Conservation (phyloP, 208 protist genomes). For the Trypanosoma mega region DNA sequence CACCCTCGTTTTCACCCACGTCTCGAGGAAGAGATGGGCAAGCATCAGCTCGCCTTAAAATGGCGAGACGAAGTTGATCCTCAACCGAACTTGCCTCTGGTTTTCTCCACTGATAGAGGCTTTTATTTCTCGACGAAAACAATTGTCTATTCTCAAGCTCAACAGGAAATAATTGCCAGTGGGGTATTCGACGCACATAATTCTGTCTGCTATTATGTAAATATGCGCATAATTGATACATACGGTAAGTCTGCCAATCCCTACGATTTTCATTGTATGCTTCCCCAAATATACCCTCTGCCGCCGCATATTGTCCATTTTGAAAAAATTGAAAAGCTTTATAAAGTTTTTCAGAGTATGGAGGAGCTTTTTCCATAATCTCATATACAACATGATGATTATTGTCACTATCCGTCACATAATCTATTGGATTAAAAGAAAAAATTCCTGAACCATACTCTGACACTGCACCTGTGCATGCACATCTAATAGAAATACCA, state of each 20-base stretch:
- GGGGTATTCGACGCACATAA: slow-evolving; percentile 18
- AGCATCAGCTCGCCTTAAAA: slow-evolving; percentile 8
- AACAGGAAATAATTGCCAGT: slow-evolving; percentile 29
- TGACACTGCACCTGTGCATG: slow-evolving; percentile 20
- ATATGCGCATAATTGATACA: slow-evolving; percentile 25
- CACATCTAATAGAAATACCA: slow-evolving; percentile 17
- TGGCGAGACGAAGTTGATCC: slow-evolving; percentile 23
- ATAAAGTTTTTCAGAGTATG: slow-evolving; percentile 4
- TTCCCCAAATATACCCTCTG: slow-evolving; percentile 15
- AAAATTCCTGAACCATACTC: slow-evolving; percentile 6
- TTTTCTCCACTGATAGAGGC: slow-evolving; percentile 24
- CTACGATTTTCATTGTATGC: slow-evolving; percentile 12
- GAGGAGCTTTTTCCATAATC: slow-evolving; percentile 1
- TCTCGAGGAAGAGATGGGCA: background rate
- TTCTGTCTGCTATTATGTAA: slow-evolving; percentile 12
- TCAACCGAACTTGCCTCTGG: slow-evolving; percentile 23
- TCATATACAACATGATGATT: slow-evolving; percentile 22
- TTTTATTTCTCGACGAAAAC: background rate
- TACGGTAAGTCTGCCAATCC: slow-evolving; percentile 11
- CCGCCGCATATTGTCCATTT: slow-evolving; percentile 6
- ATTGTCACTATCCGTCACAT: slow-evolving; percentile 20
- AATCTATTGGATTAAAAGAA: slow-evolving; percentile 21
- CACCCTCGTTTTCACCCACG: background rate
- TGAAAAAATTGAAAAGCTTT: slow-evolving; percentile 22
- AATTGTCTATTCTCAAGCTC: slow-evolving; percentile 11